Conservation (phyloP, 1,139 yeast genomes). For the Tardiomyces depauwii region DNA sequence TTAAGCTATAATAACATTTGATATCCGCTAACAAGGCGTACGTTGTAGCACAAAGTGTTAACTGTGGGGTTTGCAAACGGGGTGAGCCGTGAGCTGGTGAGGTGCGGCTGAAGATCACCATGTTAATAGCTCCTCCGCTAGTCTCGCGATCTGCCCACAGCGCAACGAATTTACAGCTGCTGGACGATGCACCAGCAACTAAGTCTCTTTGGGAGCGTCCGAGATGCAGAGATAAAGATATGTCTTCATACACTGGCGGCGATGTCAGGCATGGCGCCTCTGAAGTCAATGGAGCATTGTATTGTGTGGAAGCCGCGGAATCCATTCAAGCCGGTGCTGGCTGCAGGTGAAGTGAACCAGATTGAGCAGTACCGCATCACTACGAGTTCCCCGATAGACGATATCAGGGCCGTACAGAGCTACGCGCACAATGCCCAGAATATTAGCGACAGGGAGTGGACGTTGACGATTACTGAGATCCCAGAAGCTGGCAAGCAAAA, state of each 20-base stretch:
- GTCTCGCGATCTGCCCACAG: too few species aligned
- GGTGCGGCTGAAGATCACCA: too few species aligned
- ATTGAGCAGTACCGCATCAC: conserved; percentile 27
- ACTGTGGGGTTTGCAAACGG: too few species aligned
- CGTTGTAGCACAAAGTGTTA: too few species aligned
- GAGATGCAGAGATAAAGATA: conserved; percentile 22
- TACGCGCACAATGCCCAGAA: not conserved
- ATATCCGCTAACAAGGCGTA: too few species aligned
- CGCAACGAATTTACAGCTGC: too few species aligned
- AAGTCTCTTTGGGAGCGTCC: conserved; percentile 21
- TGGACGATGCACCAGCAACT: conserved; percentile 25
- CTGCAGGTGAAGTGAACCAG: conserved; percentile 25
- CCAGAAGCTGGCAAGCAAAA: conserved; percentile 78
- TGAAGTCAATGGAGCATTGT: conserved; percentile 15
- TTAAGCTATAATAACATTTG: too few species aligned
- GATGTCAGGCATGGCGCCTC: conserved; percentile 26
- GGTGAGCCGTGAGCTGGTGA: too few species aligned
- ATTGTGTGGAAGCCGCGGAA: conserved; percentile 23
- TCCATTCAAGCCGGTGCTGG: conserved; percentile 21
- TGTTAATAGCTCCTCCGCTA: too few species aligned
- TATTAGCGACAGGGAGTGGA: conserved; percentile 33
- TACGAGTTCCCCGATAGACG: not conserved
- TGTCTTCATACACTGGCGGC: conserved; percentile 25
- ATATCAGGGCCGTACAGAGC: not conserved
- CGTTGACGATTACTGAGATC: conserved; percentile 61